Evolutionary conservation across 768 basidiomycete species (phyloP).

Genomic region (Auriscalpium microsporum): DNA sequence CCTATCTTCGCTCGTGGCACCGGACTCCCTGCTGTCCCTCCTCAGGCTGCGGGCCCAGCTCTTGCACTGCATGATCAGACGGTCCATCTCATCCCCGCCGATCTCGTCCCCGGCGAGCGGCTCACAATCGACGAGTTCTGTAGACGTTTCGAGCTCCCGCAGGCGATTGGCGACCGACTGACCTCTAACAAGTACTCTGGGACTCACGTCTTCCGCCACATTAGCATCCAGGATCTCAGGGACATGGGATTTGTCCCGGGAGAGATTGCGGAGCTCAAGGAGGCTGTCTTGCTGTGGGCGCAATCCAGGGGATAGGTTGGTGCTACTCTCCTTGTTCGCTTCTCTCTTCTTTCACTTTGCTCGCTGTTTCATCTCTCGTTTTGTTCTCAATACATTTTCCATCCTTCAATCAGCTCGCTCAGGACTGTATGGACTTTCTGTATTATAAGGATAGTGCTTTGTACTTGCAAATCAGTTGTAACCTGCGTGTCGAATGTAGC

Average conservation of each 20-base stretch:
- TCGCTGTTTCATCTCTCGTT: not conserved
- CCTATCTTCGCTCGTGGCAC: not conserved
- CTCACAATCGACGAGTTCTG: not conserved
- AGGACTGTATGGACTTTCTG: too few relatives aligned
- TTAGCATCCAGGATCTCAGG: not conserved
- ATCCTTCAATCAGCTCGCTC: too few relatives aligned
- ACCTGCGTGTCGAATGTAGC: conserved; percentile 27
- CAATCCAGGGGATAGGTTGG: not conserved
- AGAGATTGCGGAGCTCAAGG: not conserved
- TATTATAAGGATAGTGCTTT: too few relatives aligned
- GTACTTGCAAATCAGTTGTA: conserved; percentile 16
- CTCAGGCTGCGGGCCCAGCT: not conserved
- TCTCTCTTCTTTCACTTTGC: not conserved
- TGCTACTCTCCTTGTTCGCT: not conserved
- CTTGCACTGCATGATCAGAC: not conserved
- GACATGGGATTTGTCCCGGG: not conserved
- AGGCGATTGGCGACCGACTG: not conserved
- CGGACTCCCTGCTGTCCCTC: not conserved
- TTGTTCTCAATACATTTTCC: too few relatives aligned
- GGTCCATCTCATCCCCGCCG: not conserved
- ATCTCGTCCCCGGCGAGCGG: not conserved
- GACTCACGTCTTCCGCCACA: not conserved
- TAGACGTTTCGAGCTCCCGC: not conserved
- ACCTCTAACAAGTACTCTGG: not conserved
- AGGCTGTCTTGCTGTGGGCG: not conserved